Base-by-base conservation (phyloP, 805 yeast genomes). In the Wickerhamiella shivajii region DNA sequence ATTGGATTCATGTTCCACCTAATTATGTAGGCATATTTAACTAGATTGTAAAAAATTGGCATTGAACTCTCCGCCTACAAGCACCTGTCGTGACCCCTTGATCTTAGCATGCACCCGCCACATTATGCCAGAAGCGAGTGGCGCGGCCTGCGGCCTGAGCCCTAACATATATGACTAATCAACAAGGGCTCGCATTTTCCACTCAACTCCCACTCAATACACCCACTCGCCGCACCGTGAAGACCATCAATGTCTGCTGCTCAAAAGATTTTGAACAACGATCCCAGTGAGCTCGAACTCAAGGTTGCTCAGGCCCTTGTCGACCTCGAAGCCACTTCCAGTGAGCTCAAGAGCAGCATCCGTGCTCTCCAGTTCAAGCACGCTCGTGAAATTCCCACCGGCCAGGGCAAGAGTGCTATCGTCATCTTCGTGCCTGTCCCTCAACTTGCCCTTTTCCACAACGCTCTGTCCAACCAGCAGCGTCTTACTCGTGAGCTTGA, bases 331-430 rank as follows among this genome's bases (percentile, higher is more conserved):
- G 60, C 69, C 60, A 71, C 78, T 65, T 81, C 92, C 62, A 73
- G 93, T 57, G 97, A 87, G 64, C 72, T 85, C 66, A 87, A 85
- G 77, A 85, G 94, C 60, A 96, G 84, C 59, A 76, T 90, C 67
- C 84, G 96, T 76, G 84, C 93, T 49, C 78, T 90, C 66, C 97
- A 90, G 72, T 83, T 90, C 84, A 84, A 85, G 73, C 77, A 94
- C 59, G 87, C 84, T 71, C 80, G 81, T 69, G 98, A 90, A 80
- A 72, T 90, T 60, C 95, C 90, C 57, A 95, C 85, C 58, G 67
- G 84, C 57, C 94, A 93, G 66, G 95, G 95, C 72, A 87, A 87
- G 77, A 83, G 83, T 72, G 97, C 96, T 56, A 76, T 90, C 63
- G 94, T 85, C 64, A 69, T 90, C 69, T 87, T 90, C 61, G 96